These are phyloP conservation scores for Xylariaceae sp. DNA, from an alignment of 2,329 filamentous ascomycete species.

Conservation along the genomic window DNA sequence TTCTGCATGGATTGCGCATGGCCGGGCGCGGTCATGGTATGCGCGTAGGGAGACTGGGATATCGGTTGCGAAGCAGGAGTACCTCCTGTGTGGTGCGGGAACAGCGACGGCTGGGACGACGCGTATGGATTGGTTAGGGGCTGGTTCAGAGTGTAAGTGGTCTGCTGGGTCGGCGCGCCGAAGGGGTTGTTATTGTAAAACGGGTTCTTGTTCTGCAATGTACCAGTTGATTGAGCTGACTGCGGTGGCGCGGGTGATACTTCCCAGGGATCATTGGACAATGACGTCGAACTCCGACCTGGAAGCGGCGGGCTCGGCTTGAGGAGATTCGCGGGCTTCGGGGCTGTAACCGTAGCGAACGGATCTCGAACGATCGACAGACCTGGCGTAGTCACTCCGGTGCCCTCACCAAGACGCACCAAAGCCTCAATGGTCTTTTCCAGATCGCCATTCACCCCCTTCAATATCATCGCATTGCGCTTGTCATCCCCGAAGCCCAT, in stretches of 20 bases:
- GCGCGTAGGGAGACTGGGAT: constrained; percentile 40
- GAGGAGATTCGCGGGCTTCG: constrained; percentile 36
- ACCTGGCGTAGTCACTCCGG: constrained; percentile 37
- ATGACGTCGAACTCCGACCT: constrained; percentile 35
- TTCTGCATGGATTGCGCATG: constrained; percentile 39
- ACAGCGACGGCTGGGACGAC: constrained; percentile 60
- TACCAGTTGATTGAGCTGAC: constrained; percentile 61
- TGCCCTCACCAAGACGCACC: constrained; percentile 72
- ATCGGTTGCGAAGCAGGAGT: constrained; percentile 40
- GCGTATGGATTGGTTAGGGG: constrained; percentile 63
- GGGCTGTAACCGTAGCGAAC: constrained; percentile 50
- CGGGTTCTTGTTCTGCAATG: constrained; percentile 52
- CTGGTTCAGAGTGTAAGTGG: constrained; percentile 49
- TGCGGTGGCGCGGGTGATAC: constrained; percentile 50
- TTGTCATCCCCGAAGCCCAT: constrained; percentile 89
- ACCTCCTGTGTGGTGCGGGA: constrained; percentile 71
- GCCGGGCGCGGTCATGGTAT: constrained; percentile 40
- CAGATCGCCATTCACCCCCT: constrained; percentile 76
- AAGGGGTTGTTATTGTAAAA: constrained; percentile 68
- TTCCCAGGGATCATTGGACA: constrained; percentile 65
- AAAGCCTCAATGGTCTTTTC: constrained; percentile 82
- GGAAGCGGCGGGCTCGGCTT: constrained; percentile 28
- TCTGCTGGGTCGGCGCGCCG: constrained; percentile 44
- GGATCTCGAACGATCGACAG: constrained; percentile 46
- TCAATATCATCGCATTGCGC: constrained; percentile 74